These are phyloP conservation scores for Boletus rubescentipes DNA, from an alignment of 768 basidiomycete species.

Conservation along the genomic window DNA sequence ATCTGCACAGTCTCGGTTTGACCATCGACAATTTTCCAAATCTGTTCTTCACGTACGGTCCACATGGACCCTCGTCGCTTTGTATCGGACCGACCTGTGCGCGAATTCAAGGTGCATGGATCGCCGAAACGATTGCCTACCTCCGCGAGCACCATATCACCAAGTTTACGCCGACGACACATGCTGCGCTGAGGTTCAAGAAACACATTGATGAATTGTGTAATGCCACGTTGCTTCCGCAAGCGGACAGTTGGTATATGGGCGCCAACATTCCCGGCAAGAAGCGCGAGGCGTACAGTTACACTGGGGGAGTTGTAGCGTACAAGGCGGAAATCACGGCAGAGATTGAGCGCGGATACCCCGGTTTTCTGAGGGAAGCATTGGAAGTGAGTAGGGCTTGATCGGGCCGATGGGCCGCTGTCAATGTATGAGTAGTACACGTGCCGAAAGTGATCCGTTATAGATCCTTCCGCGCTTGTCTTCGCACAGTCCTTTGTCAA, in stretches of 20 bases:
- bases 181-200: conserved; percentile 10
- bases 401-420: too few relatives aligned
- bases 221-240: background rate
- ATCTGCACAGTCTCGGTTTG: conserved; percentile 10
- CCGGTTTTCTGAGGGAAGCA: conserved; percentile 7
- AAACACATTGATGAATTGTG: conserved; percentile 4
- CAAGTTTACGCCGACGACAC: conserved; percentile 11
- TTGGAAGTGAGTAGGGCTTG: background rate
- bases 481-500: background rate
- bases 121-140: conserved; percentile 9
- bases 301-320: background rate
- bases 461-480: too few relatives aligned
- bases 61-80: conserved; percentile 11
- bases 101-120: conserved; percentile 6
- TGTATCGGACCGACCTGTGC: conserved; percentile 9
- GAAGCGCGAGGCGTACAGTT: conserved; percentile 10
- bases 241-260: conserved; percentile 3
- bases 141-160: conserved; percentile 11
- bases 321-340: conserved; percentile 4
- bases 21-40: conserved; percentile 18
- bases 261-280: conserved; percentile 12
- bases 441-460: too few relatives aligned
- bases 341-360: conserved; percentile 12
- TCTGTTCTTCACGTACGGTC: conserved; percentile 10
- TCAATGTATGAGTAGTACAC: too few relatives aligned